phyloP scores from a whole-genome alignment of 1,284 basidiomycete genomes.

The Naganishia liquefaciens region DNA sequence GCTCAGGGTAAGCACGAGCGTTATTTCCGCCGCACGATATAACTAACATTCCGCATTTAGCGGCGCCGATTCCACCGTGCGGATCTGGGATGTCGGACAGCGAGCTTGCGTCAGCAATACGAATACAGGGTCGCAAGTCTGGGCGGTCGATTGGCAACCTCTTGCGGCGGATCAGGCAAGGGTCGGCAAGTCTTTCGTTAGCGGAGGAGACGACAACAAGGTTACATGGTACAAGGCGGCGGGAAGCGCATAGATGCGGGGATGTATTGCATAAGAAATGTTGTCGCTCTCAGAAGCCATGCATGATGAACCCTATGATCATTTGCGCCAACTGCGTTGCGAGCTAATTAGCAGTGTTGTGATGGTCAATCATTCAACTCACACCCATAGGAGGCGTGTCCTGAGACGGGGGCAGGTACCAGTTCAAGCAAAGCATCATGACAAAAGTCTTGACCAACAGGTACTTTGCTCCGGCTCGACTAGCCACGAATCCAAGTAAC shows the following conservation, averaged over 20 bases:
- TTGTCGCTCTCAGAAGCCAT: neutral
- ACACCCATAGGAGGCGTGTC: neutral
- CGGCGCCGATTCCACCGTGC: conserved; percentile 79
- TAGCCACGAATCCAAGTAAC: neutral
- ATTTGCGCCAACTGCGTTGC: neutral
- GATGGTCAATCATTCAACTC: neutral
- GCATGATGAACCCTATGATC: too few species aligned
- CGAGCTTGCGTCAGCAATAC: conserved; percentile 74
- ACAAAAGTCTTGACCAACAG: conserved; percentile 5
- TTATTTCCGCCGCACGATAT: neutral
- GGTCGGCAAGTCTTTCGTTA: conserved; percentile 65
- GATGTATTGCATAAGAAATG: neutral
- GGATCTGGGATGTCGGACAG: conserved; percentile 81
- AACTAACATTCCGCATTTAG: conserved; percentile 51
- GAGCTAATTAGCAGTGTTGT: neutral
- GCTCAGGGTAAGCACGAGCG: conserved; percentile 67
- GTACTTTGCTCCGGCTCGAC: conserved; percentile 8
- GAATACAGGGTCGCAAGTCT: conserved; percentile 76
- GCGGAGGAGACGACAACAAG: conserved; percentile 74
- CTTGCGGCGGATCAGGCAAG: conserved; percentile 59
- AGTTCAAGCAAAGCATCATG: conserved; percentile 29
- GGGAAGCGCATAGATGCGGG: conserved; percentile 35
- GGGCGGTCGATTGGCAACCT: conserved; percentile 81
- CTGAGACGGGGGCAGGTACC: neutral
- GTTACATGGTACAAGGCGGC: conserved; percentile 64